A percentile compares a stretch with the other conserved stretches of the same genome.
Conservation (phyloP, 805 yeast species). For the Starmerella bombi region DNA sequence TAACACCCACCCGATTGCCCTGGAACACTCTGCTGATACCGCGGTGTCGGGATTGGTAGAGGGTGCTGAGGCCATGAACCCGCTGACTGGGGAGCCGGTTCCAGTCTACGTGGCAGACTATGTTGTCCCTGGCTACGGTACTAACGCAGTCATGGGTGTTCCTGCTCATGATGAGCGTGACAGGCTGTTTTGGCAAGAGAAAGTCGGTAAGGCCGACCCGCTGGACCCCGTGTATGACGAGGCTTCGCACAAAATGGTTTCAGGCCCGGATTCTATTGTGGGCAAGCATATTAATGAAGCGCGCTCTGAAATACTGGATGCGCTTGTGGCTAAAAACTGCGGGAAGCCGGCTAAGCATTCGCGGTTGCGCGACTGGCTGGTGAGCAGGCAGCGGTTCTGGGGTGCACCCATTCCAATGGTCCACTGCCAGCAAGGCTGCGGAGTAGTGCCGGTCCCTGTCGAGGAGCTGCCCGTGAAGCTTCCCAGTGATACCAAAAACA, state of each 20-base stretch:
- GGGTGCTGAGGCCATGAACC: conserved; percentile 36
- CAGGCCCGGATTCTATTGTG: conserved; percentile 33
- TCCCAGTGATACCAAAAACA: conserved; percentile 42
- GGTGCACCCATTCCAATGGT: conserved; percentile 96
- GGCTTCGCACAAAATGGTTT: conserved; percentile 34
- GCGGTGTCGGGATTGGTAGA: conserved; percentile 36
- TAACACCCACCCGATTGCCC: conserved; percentile 48
- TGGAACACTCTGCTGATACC: conserved; percentile 32
- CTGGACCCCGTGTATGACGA: conserved; percentile 29
- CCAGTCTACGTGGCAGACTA: conserved; percentile 89
- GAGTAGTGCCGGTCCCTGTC: conserved; percentile 86
- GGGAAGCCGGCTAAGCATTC: conserved; percentile 44
- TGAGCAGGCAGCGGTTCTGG: conserved; percentile 93
- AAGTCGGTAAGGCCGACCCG: conserved; percentile 4
- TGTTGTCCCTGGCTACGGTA: conserved; percentile 71
- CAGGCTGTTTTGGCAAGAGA: conserved; percentile 58
- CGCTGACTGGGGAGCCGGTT: conserved; percentile 38
- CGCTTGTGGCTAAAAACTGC: conserved; percentile 28
- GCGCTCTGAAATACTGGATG: conserved; percentile 32
- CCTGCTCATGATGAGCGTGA: conserved; percentile 91
- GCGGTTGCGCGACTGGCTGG: conserved; percentile 82
- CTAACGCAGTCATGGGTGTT: conserved; percentile 96
- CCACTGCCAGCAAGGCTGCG: conserved; percentile 66
- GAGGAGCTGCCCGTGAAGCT: conserved; percentile 68
- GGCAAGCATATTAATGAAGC: conserved; percentile 46